Base-by-base conservation (phyloP, 73 alveolate genomes). In the Paramecium biaurelia region DNA sequence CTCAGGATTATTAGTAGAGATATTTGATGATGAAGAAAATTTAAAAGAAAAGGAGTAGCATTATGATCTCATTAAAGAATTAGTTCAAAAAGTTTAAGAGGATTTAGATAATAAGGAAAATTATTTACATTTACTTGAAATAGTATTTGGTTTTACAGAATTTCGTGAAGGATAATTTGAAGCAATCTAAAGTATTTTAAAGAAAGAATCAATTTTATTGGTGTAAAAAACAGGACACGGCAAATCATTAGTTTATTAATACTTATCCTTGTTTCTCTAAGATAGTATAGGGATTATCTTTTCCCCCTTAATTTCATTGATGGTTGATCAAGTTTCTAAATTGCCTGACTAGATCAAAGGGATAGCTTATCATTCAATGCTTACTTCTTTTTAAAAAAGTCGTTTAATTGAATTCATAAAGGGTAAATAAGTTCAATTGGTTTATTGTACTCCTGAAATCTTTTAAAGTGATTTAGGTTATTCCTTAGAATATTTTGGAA, bases 401-500 rank as follows among this genome's bases (percentile, higher is more conserved):
- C 92, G 93, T 67, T 93, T 98, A 28, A 58, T 93, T 37, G 85
- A 93, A 24, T 98, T 98, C 6, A 89, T 97, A 3, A 86, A 95
- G 59, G 94, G 95, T 43, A 93, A 92, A 15, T 74, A 94, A 59
- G 96, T 98, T 79, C 93, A 96, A 49, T 94, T 98, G 0, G 88
- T 97, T 59, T 98, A 93, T 93, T 92, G 96, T 32, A 95, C 99
- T 26, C 99, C 99, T 9, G 99, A 98, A 92, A 93, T 98, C 76
- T 94, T 98, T 92, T 38, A 86, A 86, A 59, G 88, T 42, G 93
- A 86, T 23, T 92, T 97, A 70, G 82, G 96, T 4, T 99, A 97
- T 92, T 96, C 95, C 70, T 57, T 98, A 53, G 93, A 92, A 35
- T 94, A 95, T 57, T 93, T 97, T 72, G 68, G 68, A n/a, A 87